These are phyloP conservation scores for Quercus dentata DNA, from an alignment of 306 rosid species.

Conservation along the genomic window DNA sequence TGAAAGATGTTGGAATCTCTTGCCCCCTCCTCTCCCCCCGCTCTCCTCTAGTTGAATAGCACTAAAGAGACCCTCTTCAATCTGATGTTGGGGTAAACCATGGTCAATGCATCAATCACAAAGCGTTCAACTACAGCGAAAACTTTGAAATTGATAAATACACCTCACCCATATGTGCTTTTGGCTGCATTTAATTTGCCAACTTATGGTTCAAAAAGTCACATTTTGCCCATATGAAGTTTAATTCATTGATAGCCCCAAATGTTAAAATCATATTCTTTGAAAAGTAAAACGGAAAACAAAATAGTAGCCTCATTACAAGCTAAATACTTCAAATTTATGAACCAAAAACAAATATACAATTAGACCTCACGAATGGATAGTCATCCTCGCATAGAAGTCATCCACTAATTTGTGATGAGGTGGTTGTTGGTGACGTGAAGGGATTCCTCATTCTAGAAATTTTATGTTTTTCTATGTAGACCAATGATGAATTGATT, in stretches of 20 bases:
- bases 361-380: too few relatives aligned
- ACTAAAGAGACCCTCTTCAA: conserved; percentile 38
- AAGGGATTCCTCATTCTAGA: conserved; percentile 62
- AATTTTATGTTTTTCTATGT: conserved; percentile 63
- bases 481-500: conserved; percentile 37
- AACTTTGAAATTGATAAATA: not conserved
- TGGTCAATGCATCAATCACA: conserved; percentile 52
- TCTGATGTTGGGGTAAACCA: conserved; percentile 37
- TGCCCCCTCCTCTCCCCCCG: conserved; percentile 13
- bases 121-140: conserved; percentile 34
- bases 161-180: too few relatives aligned
- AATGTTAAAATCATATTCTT: too few relatives aligned
- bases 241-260: too few relatives aligned
- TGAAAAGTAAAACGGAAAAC: too few relatives aligned
- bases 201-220: too few relatives aligned
- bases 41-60: conserved; percentile 10
- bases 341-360: too few relatives aligned
- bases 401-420: conserved; percentile 43
- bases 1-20: conserved; percentile 8
- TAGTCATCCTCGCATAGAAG: conserved; percentile 27
- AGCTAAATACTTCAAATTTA: too few relatives aligned
- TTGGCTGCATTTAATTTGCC: too few relatives aligned
- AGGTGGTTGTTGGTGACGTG: conserved; percentile 62
- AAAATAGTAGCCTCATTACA: too few relatives aligned
- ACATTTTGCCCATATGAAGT: too few relatives aligned